phyloP scores from a whole-genome alignment of 2,329 filamentous ascomycete genomes.

The Xylaria sp. region DNA sequence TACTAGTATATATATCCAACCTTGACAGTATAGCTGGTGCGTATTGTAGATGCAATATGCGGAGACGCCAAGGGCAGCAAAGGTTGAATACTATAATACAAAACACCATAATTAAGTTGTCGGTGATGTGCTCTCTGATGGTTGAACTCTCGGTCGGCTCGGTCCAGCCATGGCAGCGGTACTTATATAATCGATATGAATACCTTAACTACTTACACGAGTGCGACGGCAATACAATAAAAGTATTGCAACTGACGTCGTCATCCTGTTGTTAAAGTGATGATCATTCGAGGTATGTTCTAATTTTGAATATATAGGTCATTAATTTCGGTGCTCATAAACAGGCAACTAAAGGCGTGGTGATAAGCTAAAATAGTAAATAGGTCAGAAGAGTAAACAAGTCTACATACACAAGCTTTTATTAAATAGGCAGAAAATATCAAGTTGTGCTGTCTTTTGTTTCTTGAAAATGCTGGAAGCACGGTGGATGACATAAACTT shows the following conservation, averaged over 20 bases:
- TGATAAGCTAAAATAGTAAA: no score
- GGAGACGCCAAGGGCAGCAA: not conserved
- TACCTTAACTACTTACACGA: no score
- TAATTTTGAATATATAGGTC: no score
- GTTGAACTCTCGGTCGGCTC: slow-evolving; percentile 19
- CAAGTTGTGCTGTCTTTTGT: not conserved
- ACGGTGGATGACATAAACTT: slow-evolving; percentile 1
- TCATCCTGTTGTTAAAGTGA: no score
- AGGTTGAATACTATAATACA: not conserved
- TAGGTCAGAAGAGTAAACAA: not conserved
- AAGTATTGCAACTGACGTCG: no score
- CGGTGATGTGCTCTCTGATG: not conserved
- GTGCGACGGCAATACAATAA: no score
- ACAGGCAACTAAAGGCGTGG: not conserved
- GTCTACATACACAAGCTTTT: not conserved
- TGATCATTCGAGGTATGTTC: no score
- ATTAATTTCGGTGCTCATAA: no score
- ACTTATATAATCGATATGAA: not conserved
- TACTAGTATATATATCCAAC: not conserved
- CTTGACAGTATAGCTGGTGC: not conserved
- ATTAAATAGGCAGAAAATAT: not conserved
- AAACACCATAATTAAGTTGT: not conserved
- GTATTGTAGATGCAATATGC: not conserved
- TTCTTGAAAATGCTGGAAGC: not conserved
- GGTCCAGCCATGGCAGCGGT: slow-evolving; percentile 11